A percentile compares a stretch with the other conserved stretches of the same genome.
Evolutionary conservation across 108 stramenopile genomes (phyloP).

Genomic region (Mediolabrus comicus): DNA sequence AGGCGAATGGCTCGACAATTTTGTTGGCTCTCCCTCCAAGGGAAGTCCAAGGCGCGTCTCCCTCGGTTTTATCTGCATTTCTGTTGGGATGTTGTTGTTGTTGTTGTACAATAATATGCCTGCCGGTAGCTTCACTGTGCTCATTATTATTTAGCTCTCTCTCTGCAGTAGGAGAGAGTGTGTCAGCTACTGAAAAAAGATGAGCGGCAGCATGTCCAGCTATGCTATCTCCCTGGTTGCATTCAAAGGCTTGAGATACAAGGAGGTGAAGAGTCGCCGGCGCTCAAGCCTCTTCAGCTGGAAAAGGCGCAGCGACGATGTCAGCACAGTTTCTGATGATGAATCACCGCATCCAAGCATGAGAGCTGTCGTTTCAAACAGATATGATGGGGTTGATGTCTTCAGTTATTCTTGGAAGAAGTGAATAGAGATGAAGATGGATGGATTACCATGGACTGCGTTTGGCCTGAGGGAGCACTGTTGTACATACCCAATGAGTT

Average conservation of each 20-base stretch:
- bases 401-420: background rate
- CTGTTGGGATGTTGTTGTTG: too few species aligned
- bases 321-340: background rate
- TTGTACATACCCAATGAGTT: background rate
- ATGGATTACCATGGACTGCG: background rate
- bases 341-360: background rate
- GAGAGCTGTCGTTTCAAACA: background rate
- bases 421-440: background rate
- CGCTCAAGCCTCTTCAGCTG: background rate
- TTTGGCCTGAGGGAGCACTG: background rate
- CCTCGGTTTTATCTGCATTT: too few species aligned
- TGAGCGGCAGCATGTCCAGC: background rate
- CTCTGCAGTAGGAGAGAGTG: background rate
- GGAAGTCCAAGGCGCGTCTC: too few species aligned
- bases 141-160: too few species aligned
- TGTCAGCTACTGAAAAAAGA: background rate
- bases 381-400: background rate
- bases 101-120: too few species aligned
- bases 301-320: background rate
- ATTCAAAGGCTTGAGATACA: background rate
- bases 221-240: background rate
- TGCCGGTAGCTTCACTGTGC: background rate
- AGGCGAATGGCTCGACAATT: too few species aligned
- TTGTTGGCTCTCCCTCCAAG: too few species aligned
- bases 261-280: background rate